These are phyloP conservation scores for Candida sojae DNA, from an alignment of 1,139 yeast species.

Conservation along the genomic window DNA sequence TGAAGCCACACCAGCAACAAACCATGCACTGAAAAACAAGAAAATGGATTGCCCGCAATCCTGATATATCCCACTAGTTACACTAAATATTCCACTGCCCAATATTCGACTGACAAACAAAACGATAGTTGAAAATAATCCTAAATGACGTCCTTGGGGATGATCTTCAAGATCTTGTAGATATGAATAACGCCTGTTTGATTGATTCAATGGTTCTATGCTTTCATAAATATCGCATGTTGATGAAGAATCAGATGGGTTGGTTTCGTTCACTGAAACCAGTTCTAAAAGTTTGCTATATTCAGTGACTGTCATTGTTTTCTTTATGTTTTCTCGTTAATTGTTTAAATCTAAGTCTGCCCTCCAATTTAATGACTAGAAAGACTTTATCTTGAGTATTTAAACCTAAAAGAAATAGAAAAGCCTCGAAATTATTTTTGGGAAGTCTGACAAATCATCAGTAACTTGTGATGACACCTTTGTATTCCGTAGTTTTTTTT, in stretches of 20 bases:
- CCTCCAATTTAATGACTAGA: too few species aligned
- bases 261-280: too few species aligned
- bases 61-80: constrained; percentile 64
- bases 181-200: constrained; percentile 13
- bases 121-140: constrained; percentile 64
- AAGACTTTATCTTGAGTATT: too few species aligned
- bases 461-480: too few species aligned
- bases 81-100: constrained; percentile 80
- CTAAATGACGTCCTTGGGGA: constrained; percentile 77
- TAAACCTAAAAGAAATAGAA: too few species aligned
- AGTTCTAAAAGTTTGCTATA: too few species aligned
- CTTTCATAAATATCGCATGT: constrained; percentile 2
- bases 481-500: too few species aligned
- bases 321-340: too few species aligned
- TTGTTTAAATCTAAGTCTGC: too few species aligned
- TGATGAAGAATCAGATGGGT: background rate
- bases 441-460: too few species aligned
- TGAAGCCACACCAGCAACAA: constrained; percentile 58
- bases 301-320: too few species aligned
- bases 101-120: constrained; percentile 66
- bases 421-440: too few species aligned
- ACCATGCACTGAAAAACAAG: constrained; percentile 63
- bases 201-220: constrained; percentile 2
- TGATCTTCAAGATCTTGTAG: constrained; percentile 49
- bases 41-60: constrained; percentile 69